phyloP scores from a whole-genome alignment of 345 rosid species.

The Balakata baccata region DNA sequence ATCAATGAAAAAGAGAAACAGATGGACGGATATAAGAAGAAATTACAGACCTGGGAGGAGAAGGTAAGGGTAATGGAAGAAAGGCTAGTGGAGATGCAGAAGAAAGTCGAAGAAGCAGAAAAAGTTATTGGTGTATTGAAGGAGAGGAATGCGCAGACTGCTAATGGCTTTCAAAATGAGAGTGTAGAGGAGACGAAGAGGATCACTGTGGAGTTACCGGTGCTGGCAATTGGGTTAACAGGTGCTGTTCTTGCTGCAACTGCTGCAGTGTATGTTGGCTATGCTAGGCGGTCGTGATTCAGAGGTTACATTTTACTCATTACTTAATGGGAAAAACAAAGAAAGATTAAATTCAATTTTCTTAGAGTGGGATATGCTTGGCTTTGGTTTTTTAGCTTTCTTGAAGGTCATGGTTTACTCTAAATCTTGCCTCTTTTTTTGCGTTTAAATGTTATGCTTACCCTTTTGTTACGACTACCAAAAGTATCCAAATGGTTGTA shows the following conservation, averaged over 20 bases:
- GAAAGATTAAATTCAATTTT: constrained; percentile 33
- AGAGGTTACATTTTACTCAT: constrained; percentile 20
- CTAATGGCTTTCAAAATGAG: constrained; percentile 31
- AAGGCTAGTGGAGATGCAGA: constrained; percentile 38
- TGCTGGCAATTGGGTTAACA: constrained; percentile 47
- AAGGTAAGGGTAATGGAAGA: constrained; percentile 39
- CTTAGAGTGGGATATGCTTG: constrained; percentile 26
- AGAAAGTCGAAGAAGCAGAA: constrained; percentile 43
- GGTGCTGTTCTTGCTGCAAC: constrained; percentile 48
- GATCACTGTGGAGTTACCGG: constrained; percentile 39
- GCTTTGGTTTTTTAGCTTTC: constrained; percentile 25
- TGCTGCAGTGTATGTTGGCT: constrained; percentile 46
- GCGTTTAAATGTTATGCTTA: constrained; percentile 8
- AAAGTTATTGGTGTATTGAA: constrained; percentile 35
- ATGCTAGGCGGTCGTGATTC: constrained; percentile 37
- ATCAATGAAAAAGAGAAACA: constrained; percentile 50
- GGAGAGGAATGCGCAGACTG: constrained; percentile 34
- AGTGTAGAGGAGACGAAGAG: constrained; percentile 13
- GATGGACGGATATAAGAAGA: constrained; percentile 39
- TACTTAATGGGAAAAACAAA: background rate
- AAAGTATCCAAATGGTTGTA: background rate
- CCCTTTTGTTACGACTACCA: background rate
- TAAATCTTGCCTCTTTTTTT: constrained; percentile 22
- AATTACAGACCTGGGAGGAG: constrained; percentile 34
- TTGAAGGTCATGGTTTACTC: constrained; percentile 19